phyloP scores from a whole-genome alignment of 768 basidiomycete species.

The Neoboletus brunneissimus region DNA sequence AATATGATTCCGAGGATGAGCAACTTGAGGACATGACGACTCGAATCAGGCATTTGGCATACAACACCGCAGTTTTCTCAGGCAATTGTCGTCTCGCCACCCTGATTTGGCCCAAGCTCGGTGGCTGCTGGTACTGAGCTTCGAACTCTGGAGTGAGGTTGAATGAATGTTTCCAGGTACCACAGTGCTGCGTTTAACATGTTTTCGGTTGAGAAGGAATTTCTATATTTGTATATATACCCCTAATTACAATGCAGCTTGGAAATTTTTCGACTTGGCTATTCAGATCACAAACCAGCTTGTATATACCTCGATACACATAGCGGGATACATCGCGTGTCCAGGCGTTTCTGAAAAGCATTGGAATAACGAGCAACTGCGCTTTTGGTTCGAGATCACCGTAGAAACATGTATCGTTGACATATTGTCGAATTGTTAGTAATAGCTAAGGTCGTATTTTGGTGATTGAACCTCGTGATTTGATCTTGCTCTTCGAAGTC shows the following conservation, averaged over 20 bases:
- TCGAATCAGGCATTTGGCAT: constrained; percentile 17
- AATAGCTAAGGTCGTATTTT: no score
- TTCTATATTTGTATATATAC: not conserved
- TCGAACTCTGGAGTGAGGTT: no score
- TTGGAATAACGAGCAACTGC: not conserved
- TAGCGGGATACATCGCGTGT: not conserved
- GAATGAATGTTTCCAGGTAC: not conserved
- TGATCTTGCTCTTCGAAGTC: no score
- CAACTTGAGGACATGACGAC: constrained; percentile 34
- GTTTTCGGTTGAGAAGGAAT: not conserved
- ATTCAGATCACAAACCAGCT: not conserved
- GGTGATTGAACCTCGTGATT: no score
- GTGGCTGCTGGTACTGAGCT: not conserved
- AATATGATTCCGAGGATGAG: constrained; percentile 70
- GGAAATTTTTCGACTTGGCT: no score
- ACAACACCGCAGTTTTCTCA: not conserved
- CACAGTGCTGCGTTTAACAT: not conserved
- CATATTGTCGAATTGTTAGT: no score
- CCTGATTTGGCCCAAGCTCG: no score
- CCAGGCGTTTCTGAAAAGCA: not conserved
- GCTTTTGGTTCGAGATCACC: not conserved
- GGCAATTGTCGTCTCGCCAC: not conserved
- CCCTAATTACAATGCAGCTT: not conserved
- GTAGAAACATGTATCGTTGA: not conserved
- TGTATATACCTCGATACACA: not conserved